phyloP scores from a whole-genome alignment of 305 asterid genomes.

The Fraxinus velutina region DNA sequence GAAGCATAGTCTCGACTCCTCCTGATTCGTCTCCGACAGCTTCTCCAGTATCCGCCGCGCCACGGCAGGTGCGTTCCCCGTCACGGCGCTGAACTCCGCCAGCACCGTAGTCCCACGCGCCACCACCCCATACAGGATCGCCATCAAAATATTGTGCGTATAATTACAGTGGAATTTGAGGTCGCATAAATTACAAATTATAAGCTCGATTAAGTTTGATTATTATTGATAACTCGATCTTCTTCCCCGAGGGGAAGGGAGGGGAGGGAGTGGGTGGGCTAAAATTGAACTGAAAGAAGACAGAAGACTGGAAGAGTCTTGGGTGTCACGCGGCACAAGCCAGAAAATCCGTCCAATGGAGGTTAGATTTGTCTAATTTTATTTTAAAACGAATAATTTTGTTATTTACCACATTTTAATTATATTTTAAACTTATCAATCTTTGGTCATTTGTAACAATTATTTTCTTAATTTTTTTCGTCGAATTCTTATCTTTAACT shows the following conservation, averaged over 20 bases:
- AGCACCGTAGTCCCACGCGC: slow-evolving; percentile 89
- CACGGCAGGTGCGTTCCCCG: slow-evolving; percentile 89
- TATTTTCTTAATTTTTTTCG: too few species aligned
- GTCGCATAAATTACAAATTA: not conserved
- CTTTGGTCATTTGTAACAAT: too few species aligned
- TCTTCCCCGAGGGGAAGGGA: not conserved
- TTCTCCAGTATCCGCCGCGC: slow-evolving; percentile 86
- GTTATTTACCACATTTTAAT: not conserved
- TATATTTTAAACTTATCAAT: too few species aligned
- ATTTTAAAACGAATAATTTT: too few species aligned
- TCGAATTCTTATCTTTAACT: too few species aligned
- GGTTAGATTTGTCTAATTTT: not conserved
- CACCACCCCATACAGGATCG: slow-evolving; percentile 83
- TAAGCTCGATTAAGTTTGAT: not conserved
- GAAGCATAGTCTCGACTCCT: slow-evolving; percentile 84
- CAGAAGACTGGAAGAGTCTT: not conserved
- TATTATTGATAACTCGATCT: not conserved
- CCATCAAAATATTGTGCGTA: slow-evolving; percentile 40
- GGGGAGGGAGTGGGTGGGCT: not conserved
- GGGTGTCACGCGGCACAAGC: not conserved
- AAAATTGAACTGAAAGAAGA: not conserved
- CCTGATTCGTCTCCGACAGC: slow-evolving; percentile 50
- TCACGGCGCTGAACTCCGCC: slow-evolving; percentile 92
- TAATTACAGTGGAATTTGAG: not conserved
- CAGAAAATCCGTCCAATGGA: not conserved